phyloP scores from a whole-genome alignment of 352 stramenopile species.

The Phytophthora quininea region DNA sequence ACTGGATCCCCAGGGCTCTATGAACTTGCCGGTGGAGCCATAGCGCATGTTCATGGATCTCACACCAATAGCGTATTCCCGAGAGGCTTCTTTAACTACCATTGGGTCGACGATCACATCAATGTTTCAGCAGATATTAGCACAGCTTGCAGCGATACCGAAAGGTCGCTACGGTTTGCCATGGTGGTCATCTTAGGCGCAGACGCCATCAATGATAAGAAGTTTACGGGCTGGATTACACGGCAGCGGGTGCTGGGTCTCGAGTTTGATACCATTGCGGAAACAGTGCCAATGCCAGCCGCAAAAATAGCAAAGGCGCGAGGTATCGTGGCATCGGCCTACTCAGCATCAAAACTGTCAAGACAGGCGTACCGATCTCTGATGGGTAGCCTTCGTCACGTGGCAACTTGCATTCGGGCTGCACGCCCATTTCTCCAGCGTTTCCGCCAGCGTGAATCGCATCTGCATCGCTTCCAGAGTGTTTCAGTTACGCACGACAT shows the following conservation, averaged over 20 bases:
- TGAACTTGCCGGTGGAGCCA: slow-evolving; percentile 1
- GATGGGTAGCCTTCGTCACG: slow-evolving; percentile 5
- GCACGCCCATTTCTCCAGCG: background rate
- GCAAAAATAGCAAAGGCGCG: slow-evolving; percentile 8
- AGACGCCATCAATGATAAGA: slow-evolving; percentile 17
- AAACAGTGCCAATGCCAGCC: background rate
- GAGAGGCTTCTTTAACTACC: slow-evolving; percentile 4
- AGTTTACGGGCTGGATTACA: slow-evolving; percentile 11
- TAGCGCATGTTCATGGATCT: slow-evolving; percentile 5
- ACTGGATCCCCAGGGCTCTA: slow-evolving; percentile 1
- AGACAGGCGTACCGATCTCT: slow-evolving; percentile 12
- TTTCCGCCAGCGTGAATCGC: background rate
- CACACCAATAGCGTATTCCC: background rate
- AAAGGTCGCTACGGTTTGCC: slow-evolving; percentile 14
- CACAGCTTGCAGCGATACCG: background rate
- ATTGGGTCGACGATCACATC: slow-evolving; percentile 1
- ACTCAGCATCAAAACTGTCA: background rate
- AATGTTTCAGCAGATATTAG: background rate
- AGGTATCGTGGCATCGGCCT: background rate
- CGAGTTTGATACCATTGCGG: background rate
- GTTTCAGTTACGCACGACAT: background rate
- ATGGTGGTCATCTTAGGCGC: slow-evolving; percentile 6
- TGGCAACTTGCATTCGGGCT: background rate
- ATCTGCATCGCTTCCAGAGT: background rate
- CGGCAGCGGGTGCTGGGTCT: slow-evolving; percentile 2